Conservation (phyloP, 1,139 yeast genomes). For the Taphrina populina region DNA sequence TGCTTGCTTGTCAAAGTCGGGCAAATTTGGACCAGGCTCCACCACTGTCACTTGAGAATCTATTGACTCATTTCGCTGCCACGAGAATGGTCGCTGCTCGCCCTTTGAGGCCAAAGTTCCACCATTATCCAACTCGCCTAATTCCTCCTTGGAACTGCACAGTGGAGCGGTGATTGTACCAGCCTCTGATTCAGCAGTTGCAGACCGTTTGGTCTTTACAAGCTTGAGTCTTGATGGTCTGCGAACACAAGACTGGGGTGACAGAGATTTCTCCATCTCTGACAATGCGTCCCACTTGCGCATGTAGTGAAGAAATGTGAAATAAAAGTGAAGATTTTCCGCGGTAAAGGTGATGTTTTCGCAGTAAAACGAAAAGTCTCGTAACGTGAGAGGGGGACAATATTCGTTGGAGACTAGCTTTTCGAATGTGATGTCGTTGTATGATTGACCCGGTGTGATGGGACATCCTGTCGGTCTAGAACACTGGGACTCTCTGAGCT, state of each 20-base stretch:
- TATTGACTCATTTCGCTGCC: too few species aligned
- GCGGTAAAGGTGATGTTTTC: constrained; percentile 2
- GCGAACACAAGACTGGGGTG: neutral
- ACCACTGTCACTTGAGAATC: too few species aligned
- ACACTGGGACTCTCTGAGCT: too few species aligned
- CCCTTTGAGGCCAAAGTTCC: too few species aligned
- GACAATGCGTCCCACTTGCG: neutral
- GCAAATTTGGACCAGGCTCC: too few species aligned
- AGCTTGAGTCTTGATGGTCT: neutral
- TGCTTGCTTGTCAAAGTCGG: too few species aligned
- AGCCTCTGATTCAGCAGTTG: neutral
- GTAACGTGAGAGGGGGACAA: constrained; percentile 7
- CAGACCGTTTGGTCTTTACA: neutral
- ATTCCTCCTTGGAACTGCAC: too few species aligned
- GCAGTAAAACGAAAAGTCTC: constrained; percentile 4
- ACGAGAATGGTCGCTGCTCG: too few species aligned
- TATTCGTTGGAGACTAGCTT: neutral
- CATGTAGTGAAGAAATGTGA: neutral
- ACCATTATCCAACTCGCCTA: too few species aligned
- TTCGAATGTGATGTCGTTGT: too few species aligned
- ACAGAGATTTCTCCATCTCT: neutral
- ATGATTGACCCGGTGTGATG: too few species aligned
- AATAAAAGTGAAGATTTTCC: neutral
- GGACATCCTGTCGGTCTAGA: too few species aligned
- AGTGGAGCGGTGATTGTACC: neutral